Evolutionary conservation across 441 rosid species (phyloP).

Genomic region (Biscutella laevigata): DNA sequence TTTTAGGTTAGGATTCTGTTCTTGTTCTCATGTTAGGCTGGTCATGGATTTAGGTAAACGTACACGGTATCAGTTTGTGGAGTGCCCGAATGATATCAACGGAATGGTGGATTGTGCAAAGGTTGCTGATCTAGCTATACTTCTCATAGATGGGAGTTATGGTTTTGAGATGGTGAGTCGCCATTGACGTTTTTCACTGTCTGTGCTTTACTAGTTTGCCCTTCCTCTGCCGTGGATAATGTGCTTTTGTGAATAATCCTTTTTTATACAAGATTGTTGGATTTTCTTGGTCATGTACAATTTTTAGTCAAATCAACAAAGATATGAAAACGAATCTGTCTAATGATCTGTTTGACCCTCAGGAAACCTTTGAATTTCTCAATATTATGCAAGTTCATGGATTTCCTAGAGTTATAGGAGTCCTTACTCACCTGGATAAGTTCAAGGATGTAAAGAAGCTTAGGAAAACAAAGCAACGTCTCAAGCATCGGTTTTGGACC

Average conservation of each 20-base stretch:
- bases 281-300: background rate
- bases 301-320: background rate
- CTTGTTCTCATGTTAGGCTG: constrained; percentile 15
- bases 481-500: constrained; percentile 94
- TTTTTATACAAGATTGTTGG: background rate
- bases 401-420: constrained; percentile 88
- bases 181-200: too few relatives aligned
- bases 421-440: constrained; percentile 87
- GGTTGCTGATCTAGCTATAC: constrained; percentile 79
- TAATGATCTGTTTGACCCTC: constrained; percentile 20
- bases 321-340: background rate
- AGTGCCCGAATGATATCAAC: constrained; percentile 91
- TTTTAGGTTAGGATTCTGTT: background rate
- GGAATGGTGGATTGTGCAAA: constrained; percentile 93
- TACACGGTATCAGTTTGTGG: constrained; percentile 74
- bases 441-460: constrained; percentile 83
- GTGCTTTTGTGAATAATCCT: background rate
- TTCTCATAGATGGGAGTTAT: constrained; percentile 83
- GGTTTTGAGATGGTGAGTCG: constrained; percentile 96
- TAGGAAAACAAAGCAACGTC: constrained; percentile 79
- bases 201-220: background rate
- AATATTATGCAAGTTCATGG: constrained; percentile 92
- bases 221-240: background rate
- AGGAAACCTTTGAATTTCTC: constrained; percentile 96
- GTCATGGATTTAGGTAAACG: constrained; percentile 48